Evolutionary conservation across 768 basidiomycete species (phyloP), one percentile per base, ranked within the genome.

Genomic region (Chlorophyllum brunneum): DNA sequence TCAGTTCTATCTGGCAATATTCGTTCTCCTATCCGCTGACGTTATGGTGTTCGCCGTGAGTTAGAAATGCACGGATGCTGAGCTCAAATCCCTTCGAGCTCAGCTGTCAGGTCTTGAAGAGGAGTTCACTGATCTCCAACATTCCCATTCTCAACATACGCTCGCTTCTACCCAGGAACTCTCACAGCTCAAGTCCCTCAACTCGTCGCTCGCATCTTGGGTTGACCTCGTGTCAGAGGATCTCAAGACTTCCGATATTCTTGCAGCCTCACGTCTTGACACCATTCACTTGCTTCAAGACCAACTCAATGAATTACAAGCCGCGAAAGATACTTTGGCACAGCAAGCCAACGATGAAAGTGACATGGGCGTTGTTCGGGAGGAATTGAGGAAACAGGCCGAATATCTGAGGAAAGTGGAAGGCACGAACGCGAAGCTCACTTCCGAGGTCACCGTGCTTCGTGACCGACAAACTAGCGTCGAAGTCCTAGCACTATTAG

Each of bases 401-500:
- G 65, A 70, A 1, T 81, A 91, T 58, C 66, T 85, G 40, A 78
- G 80, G 0, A 72, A 69, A 0, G 69, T 91, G 0, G 87, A 92
- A 62, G 60, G 70, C 5, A 71, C 72, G 2, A 90, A 90, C 55
- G 66, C 76, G 1, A 78, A 74, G 54, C 65, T 88, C 48, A 73
- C 63, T 2, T 61, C 73, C 0, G 86, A 92, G 58, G 58, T 89
- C 13, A 64, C 64, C 5, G 57, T 71, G 9, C 71, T 88, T 13
- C 73, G 79, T 29, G 81, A 81, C 54, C 71, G 78, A 0, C 71
- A 82, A n/a, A 66, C 73, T 5, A 83, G 79, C 56, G 67, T 87
- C 2, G 87, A 88, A 54, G 82, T 92, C 2, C 61, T 92, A 30
- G n/a, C n/a, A n/a, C n/a, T n/a, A n/a, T n/a, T n/a, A n/a, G n/a